phyloP scores from a whole-genome alignment of 2,329 filamentous ascomycete species.

The Myriosclerotinia curreyana region DNA sequence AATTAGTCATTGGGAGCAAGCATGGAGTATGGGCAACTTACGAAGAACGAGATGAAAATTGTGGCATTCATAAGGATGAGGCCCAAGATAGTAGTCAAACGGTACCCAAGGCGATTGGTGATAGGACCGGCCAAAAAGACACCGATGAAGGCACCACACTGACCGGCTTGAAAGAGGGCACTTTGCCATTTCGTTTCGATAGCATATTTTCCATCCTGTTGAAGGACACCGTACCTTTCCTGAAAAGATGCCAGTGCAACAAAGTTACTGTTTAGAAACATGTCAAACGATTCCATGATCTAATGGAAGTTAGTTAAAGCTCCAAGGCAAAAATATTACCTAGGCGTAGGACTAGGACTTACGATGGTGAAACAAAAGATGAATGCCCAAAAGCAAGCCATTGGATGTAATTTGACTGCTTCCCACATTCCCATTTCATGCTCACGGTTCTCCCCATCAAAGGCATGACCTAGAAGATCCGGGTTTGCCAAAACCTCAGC shows the following conservation, averaged over 20 bases:
- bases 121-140: constrained; percentile 59
- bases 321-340: constrained; percentile 13
- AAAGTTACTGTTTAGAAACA: constrained; percentile 60
- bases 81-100: constrained; percentile 54
- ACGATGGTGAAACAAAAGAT: constrained; percentile 56
- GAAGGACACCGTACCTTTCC: background rate
- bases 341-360: constrained; percentile 25
- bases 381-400: constrained; percentile 54
- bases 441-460: constrained; percentile 53
- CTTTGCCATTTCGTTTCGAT: constrained; percentile 57
- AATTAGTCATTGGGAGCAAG: background rate
- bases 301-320: constrained; percentile 34
- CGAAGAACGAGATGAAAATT: constrained; percentile 46
- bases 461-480: constrained; percentile 24
- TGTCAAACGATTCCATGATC: constrained; percentile 63
- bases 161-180: constrained; percentile 54
- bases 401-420: constrained; percentile 51
- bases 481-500: background rate
- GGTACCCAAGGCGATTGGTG: constrained; percentile 57
- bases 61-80: constrained; percentile 55
- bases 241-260: constrained; percentile 50
- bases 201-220: constrained; percentile 32
- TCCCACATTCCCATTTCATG: constrained; percentile 49
- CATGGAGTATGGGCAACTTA: constrained; percentile 31
- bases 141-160: constrained; percentile 57